Conservation (phyloP, 1,284 basidiomycete species). For the Tilletia horrida region DNA sequence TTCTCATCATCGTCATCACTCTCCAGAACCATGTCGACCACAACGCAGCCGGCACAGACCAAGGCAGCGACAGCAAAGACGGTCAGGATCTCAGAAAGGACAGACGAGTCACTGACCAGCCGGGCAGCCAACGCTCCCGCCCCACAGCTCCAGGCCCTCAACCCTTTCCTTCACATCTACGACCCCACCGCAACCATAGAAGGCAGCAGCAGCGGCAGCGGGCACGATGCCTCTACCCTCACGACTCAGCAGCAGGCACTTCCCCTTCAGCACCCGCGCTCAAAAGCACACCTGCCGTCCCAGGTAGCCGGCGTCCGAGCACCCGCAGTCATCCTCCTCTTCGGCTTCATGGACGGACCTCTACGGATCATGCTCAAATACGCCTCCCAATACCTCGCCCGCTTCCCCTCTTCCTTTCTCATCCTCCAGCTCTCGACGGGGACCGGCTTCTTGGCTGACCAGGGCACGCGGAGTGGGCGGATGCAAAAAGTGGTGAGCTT, state of each 20-base stretch:
- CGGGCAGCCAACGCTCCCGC: neutral
- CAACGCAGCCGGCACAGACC: too few species aligned
- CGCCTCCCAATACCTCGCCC: constrained; percentile 37
- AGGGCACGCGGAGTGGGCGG: constrained; percentile 23
- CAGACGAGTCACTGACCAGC: too few species aligned
- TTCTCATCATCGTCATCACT: too few species aligned
- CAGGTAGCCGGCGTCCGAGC: constrained; percentile 5
- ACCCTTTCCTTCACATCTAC: constrained; percentile 16
- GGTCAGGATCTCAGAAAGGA: too few species aligned
- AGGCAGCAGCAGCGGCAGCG: neutral
- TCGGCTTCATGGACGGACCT: constrained; percentile 52
- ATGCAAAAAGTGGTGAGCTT: constrained; percentile 24
- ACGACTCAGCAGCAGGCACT: too few species aligned
- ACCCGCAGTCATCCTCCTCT: constrained; percentile 31
- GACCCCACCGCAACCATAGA: neutral
- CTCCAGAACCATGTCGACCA: too few species aligned
- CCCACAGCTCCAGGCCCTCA: neutral
- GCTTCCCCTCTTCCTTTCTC: constrained; percentile 43
- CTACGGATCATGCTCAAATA: constrained; percentile 47
- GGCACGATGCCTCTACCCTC: too few species aligned
- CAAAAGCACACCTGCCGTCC: neutral
- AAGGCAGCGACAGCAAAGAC: too few species aligned
- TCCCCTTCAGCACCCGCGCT: too few species aligned
- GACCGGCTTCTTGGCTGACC: constrained; percentile 31
- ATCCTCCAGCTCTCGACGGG: constrained; percentile 43